Conservation (phyloP, 371 early-diverging fungal species). For the Encephalitozoon hellem region DNA sequence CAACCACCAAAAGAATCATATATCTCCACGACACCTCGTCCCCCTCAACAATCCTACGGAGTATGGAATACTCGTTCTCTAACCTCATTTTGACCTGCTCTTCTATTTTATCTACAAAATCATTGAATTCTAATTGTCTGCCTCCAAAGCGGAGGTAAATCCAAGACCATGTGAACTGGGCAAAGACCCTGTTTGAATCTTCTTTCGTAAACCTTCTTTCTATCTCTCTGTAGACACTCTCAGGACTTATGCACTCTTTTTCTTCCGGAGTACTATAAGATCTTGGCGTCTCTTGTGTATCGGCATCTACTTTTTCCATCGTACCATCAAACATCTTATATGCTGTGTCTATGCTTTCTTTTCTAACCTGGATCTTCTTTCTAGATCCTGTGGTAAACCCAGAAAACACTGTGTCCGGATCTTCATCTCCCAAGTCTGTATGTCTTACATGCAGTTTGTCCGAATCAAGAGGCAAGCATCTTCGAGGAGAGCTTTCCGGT, state of each 20-base stretch:
- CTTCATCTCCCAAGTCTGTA: background rate
- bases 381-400: slow-evolving; percentile 50
- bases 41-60: slow-evolving; percentile 54
- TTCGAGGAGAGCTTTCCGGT: background rate
- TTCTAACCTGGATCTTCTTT: slow-evolving; percentile 29
- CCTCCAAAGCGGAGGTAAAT: slow-evolving; percentile 24
- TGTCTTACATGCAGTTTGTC: background rate
- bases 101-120: slow-evolving; percentile 9
- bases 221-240: slow-evolving; percentile 22
- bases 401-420: slow-evolving; percentile 1
- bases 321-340: background rate
- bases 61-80: slow-evolving; percentile 48
- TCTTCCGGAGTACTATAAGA: slow-evolving; percentile 21
- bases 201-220: slow-evolving; percentile 26
- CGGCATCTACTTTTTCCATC: background rate
- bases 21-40: slow-evolving; percentile 55
- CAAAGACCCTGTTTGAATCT: slow-evolving; percentile 20
- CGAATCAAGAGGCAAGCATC: background rate
- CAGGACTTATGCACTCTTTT: slow-evolving; percentile 1
- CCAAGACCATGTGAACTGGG: slow-evolving; percentile 56
- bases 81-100: slow-evolving; percentile 27
- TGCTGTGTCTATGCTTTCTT: background rate
- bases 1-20: slow-evolving; percentile 57
- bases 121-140: background rate
- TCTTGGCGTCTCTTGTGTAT: background rate